These are phyloP conservation scores for Priceomyces carsonii DNA, from an alignment of 805 yeast species.

Conservation along the genomic window DNA sequence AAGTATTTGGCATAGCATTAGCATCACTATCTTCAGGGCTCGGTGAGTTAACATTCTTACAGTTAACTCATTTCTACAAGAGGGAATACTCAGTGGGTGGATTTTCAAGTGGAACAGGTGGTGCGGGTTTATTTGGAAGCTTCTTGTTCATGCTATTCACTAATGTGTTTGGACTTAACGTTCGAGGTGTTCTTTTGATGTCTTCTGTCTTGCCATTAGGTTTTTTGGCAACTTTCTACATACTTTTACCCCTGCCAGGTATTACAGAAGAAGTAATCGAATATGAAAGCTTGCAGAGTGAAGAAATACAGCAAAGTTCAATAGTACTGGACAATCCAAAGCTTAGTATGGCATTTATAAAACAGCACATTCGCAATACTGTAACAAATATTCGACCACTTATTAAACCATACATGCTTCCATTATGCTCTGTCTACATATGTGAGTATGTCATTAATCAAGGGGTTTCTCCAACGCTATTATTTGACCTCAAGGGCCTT, in stretches of 20 bases:
- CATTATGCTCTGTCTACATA: constrained; percentile 78
- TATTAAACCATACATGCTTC: constrained; percentile 73
- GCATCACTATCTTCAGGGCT: constrained; percentile 87
- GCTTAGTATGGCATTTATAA: constrained; percentile 1
- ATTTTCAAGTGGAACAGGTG: constrained; percentile 95
- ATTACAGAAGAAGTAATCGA: constrained; percentile 7
- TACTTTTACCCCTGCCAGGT: constrained; percentile 22
- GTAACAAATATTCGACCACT: constrained; percentile 40
- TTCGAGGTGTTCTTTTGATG: constrained; percentile 53
- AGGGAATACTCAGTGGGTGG: constrained; percentile 67
- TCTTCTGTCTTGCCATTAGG: constrained; percentile 60
- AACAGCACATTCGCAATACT: constrained; percentile 20
- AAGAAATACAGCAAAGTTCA: not conserved
- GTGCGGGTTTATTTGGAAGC: constrained; percentile 88
- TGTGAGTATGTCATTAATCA: constrained; percentile 90
- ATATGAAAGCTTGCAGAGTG: constrained; percentile 1
- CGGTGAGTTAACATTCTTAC: constrained; percentile 88
- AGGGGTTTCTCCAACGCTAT: constrained; percentile 84
- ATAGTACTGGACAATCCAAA: not conserved
- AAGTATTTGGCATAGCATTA: constrained; percentile 67
- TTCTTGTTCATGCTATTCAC: constrained; percentile 72
- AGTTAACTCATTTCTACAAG: constrained; percentile 76
- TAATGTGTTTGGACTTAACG: constrained; percentile 59
- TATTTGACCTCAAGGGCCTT: constrained; percentile 69
- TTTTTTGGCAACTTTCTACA: constrained; percentile 36